Evolutionary conservation across 495 filamentous ascomycete genomes (phyloP), one percentile per base, ranked within the genome.

Genomic region (Haplographium delicatum): DNA sequence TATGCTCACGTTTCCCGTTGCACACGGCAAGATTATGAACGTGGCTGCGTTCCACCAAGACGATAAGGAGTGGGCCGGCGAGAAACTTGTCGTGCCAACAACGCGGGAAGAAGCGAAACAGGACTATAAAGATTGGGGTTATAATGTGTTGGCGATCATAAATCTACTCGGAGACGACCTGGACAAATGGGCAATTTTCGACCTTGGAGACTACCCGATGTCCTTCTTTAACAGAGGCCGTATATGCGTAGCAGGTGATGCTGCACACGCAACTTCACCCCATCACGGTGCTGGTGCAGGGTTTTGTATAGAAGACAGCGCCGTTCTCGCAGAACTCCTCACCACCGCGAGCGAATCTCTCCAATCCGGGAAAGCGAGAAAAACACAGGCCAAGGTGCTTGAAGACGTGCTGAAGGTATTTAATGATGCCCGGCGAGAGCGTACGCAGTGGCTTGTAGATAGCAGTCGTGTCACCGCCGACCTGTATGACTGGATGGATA

Each of bases 211-310:
- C 22, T 27, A 69, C 40, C 68, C 68, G 2, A 51, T 61, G 0
- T 58, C 65, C 2, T 61, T 57, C 9, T 74, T 67, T 50, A 39
- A 27, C 10, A 20, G 28, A 8, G 64, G 62, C 8, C 35, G 59
- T 0, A 38, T 68, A 3, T 65, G 62, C 38, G 27, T 74, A 3
- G 63, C 53, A 2, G 71, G 71, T 0, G 71, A 74, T 44, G 66
- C 71, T 6, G 71, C 71, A 0, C 72, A 75, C 47, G 72, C 68
- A 10, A 53, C 61, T 4, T 61, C 49, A n/a, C 71, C 71, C 20
- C 62, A 66, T 44, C 66, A 68, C n/a, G 71, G 72, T 15, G 65
- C 60, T 1, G 70, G 72, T 0, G 72, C 71, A 0, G 60, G 71
- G 1, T 19, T 39, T 20, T 45, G 45, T 2, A 30, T 56, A 13